Conservation (phyloP, 2,329 filamentous ascomycete species). For the Cercospora berteroae region DNA sequence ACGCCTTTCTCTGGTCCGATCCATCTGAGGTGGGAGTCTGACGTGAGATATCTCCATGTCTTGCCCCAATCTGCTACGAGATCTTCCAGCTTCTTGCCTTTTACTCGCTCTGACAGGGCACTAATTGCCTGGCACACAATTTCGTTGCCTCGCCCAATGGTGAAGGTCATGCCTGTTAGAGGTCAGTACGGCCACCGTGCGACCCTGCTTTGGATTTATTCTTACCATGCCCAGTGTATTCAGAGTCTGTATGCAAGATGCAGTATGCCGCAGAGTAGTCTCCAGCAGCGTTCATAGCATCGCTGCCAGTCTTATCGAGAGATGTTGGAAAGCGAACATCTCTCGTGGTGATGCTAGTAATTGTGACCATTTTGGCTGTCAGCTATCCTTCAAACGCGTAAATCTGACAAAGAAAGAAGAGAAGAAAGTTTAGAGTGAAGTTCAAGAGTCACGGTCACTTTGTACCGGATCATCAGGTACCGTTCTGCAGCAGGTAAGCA, state of each 20-base stretch:
- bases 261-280: conserved; percentile 96
- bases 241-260: conserved; percentile 77
- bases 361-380: conserved; percentile 44
- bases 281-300: conserved; percentile 93
- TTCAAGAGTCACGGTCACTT: neutral
- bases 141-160: conserved; percentile 86
- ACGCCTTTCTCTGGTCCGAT: conserved; percentile 93
- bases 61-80: conserved; percentile 79
- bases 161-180: conserved; percentile 70
- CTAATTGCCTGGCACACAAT: conserved; percentile 84
- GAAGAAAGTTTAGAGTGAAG: neutral
- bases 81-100: conserved; percentile 70
- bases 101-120: conserved; percentile 72
- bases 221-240: conserved; percentile 63
- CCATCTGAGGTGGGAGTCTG: conserved; percentile 87
- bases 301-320: conserved; percentile 90
- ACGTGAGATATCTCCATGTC: conserved; percentile 89
- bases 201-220: neutral
- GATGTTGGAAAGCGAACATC: conserved; percentile 66
- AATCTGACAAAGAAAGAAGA: neutral
- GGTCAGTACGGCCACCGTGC: neutral
- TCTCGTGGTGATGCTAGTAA: conserved; percentile 46
- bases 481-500: neutral
- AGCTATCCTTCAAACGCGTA: neutral
- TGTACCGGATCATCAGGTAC: conserved; percentile 13